Evolutionary conservation across 305 asterid species (phyloP).

Genomic region (Solanum chacoense): DNA sequence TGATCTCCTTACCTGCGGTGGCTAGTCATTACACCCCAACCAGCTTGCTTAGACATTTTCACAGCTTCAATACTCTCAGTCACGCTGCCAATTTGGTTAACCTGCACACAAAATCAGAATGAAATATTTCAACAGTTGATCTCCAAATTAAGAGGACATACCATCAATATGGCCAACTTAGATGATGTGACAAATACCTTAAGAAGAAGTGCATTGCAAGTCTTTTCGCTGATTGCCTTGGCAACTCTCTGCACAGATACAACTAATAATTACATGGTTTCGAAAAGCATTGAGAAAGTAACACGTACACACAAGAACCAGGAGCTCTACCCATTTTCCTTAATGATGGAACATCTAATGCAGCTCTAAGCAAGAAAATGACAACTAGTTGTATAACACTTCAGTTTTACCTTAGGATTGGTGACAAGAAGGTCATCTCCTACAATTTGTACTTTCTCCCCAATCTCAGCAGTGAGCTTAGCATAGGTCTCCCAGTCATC

Average conservation of each 20-base stretch:
- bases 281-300: neutral
- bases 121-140: neutral
- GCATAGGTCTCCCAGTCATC: conserved; percentile 61
- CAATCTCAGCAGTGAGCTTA: conserved; percentile 57
- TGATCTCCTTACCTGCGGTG: conserved; percentile 56
- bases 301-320: neutral
- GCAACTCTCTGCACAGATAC: conserved; percentile 54
- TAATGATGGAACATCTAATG: neutral
- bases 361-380: neutral
- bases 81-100: conserved; percentile 82
- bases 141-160: neutral
- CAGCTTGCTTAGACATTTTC: conserved; percentile 70
- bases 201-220: conserved; percentile 56
- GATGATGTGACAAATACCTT: conserved; percentile 25
- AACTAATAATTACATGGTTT: neutral
- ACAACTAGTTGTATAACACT: neutral
- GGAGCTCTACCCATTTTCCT: neutral
- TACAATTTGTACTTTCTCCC: conserved; percentile 74
- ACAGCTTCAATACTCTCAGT: conserved; percentile 85
- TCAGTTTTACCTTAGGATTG: conserved; percentile 62
- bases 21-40: conserved; percentile 88
- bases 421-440: conserved; percentile 95
- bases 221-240: conserved; percentile 73
- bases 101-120: conserved; percentile 23
- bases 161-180: neutral